Conservation (phyloP, 2,329 filamentous ascomycete genomes). For the Zopfia rhizophila region DNA sequence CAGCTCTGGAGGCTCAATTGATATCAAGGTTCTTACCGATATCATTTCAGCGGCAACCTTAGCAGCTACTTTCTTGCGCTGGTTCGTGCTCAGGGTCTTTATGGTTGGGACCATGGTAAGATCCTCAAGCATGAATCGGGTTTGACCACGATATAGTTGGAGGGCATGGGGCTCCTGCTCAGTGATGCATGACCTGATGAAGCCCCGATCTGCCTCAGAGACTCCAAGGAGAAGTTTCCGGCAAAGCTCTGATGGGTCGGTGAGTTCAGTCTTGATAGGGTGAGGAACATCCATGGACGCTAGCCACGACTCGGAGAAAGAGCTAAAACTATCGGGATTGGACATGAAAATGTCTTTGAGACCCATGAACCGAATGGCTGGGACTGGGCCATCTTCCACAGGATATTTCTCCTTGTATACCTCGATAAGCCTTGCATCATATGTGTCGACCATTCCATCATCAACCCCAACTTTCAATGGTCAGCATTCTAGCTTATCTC, state of each 20-base stretch:
- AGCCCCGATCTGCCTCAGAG: constrained; percentile 35
- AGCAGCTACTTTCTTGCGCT: constrained; percentile 49
- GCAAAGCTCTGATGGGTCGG: constrained; percentile 40
- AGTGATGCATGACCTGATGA: constrained; percentile 40
- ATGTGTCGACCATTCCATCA: constrained; percentile 54
- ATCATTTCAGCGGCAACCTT: constrained; percentile 52
- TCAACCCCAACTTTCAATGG: constrained; percentile 53
- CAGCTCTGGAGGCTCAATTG: neutral
- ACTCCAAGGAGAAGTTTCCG: constrained; percentile 42
- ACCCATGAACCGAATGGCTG: constrained; percentile 40
- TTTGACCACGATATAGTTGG: constrained; percentile 48
- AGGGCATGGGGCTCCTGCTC: constrained; percentile 40
- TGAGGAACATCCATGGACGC: constrained; percentile 37
- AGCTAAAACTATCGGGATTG: constrained; percentile 35
- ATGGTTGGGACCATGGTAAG: constrained; percentile 37
- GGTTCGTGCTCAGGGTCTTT: constrained; percentile 37
- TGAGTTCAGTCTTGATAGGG: constrained; percentile 41
- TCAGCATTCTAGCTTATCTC: constrained; percentile 13
- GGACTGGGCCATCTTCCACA: constrained; percentile 28
- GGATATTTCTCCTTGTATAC: constrained; percentile 48
- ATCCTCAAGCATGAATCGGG: constrained; percentile 52
- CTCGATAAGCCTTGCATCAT: constrained; percentile 50
- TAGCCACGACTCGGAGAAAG: constrained; percentile 30
- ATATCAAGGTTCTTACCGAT: constrained; percentile 12
- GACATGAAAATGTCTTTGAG: constrained; percentile 41